Percentiles rank a stretch among this genome's conserved stretches.
Evolutionary conservation across 345 rosid species (phyloP).

Genomic region (Kandelia obovata): DNA sequence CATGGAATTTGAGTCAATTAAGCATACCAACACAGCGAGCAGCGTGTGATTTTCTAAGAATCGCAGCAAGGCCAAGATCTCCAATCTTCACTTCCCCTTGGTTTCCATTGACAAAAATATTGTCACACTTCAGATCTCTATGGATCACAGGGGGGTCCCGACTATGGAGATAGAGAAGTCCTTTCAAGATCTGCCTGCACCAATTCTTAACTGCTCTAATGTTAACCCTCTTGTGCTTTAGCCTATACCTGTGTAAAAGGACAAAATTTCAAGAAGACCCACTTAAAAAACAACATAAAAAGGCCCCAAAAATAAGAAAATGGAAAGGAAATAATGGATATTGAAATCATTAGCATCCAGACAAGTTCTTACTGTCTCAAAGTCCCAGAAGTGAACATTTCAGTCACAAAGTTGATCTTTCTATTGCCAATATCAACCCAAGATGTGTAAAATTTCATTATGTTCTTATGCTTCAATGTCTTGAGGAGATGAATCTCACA

Average conservation of each 20-base stretch:
- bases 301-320: constrained; percentile 16
- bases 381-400: constrained; percentile 97
- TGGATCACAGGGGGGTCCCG: constrained; percentile 93
- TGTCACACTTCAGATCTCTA: constrained; percentile 96
- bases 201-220: constrained; percentile 91
- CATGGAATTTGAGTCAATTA: not conserved
- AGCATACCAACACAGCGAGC: constrained; percentile 89
- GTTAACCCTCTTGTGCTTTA: constrained; percentile 85
- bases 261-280: constrained; percentile 5
- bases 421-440: constrained; percentile 88
- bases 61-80: constrained; percentile 95
- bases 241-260: constrained; percentile 53
- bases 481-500: constrained; percentile 95
- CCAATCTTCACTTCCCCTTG: constrained; percentile 98
- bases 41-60: constrained; percentile 77
- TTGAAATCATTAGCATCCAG: constrained; percentile 11
- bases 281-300: not conserved
- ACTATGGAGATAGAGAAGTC: constrained; percentile 79
- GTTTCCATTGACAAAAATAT: constrained; percentile 88
- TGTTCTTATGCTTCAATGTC: constrained; percentile 85
- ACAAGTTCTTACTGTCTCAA: constrained; percentile 72
- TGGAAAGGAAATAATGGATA: constrained; percentile 7
- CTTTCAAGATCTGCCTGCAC: constrained; percentile 93
- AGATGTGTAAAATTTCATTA: constrained; percentile 90
- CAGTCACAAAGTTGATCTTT: constrained; percentile 92